Conservation (phyloP, 352 stramenopile genomes). For the Pythium aristosporum region DNA sequence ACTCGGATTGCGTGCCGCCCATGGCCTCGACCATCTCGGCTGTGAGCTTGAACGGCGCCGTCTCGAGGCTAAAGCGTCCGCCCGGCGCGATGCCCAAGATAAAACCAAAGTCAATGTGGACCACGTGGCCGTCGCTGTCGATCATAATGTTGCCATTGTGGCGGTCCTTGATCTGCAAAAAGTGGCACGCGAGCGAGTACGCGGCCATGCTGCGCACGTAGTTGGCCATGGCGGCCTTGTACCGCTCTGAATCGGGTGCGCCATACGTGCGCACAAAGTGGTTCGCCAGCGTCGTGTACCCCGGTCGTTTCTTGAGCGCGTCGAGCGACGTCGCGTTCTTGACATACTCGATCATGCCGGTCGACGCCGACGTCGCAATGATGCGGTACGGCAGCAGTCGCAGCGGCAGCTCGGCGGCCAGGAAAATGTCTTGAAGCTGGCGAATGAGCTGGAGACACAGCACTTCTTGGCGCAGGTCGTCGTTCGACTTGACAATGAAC, state of each 20-base stretch:
- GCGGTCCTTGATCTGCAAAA: conserved; percentile 98
- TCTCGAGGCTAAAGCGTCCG: conserved; percentile 94
- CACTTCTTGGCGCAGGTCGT: conserved; percentile 97
- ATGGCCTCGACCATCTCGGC: conserved; percentile 98
- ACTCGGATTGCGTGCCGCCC: conserved; percentile 88
- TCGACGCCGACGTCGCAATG: conserved; percentile 93
- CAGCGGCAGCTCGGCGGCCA: conserved; percentile 92
- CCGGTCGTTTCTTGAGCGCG: conserved; percentile 90
- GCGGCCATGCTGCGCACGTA: conserved; percentile 97
- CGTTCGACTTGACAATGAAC: conserved; percentile 98
- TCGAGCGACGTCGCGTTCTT: conserved; percentile 97
- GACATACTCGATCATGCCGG: conserved; percentile 97
- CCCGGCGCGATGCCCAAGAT: conserved; percentile 97
- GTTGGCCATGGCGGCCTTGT: conserved; percentile 95
- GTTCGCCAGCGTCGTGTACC: conserved; percentile 84
- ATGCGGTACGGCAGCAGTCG: conserved; percentile 96
- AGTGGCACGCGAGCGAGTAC: conserved; percentile 97
- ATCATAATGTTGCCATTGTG: conserved; percentile 99
- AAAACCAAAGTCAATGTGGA: conserved; percentile 99
- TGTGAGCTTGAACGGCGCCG: conserved; percentile 98
- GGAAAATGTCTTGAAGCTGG: conserved; percentile 95
- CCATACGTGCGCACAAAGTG: conserved; percentile 95
- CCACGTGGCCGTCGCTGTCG: conserved; percentile 94
- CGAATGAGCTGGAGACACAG: conserved; percentile 97
- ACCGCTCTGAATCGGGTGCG: conserved; percentile 62